Base-by-base conservation (phyloP, 2,329 filamentous ascomycete species). In the Botryotinia convoluta region DNA sequence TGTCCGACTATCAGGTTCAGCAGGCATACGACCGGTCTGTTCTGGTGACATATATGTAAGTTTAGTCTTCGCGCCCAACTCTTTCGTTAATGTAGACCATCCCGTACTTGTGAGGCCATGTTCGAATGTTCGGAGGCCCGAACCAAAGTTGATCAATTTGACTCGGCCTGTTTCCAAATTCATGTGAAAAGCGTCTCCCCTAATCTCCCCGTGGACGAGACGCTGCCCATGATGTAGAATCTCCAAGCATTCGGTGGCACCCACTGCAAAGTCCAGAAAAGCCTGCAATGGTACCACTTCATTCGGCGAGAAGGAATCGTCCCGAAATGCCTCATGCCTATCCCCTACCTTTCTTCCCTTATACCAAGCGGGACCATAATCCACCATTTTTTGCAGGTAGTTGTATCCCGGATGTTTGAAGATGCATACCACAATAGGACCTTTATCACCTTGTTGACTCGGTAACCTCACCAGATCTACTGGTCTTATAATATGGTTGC, bases 31-130 rank as follows among this genome's bases (percentile, higher is more conserved):
- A 22, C 95, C 95, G 3, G 95, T 98, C 84, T 98, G 95, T 81
- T 98, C 95, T 0, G 95, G 95, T 64, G 94, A 95, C 80, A 98
- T 97, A 80, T 94, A 98, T 69, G 95, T 90, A 32, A 98, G 85
- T 82, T 97, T 97, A 80, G 95, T 91, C 83, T 94, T 94, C 59
- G 94, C 93, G 3, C 95, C 95, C 12, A 94, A 83, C 81, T 98
- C 93, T 74, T 92, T 91, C 20, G 93, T 95, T 16, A 98, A 84
- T 0, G 88, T 88, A 18, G 92, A 93, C 95, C 95, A 98, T 48
- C 94, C 94, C 32, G 92, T 91, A 78, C 93, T 95, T 12, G 89
- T 91, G 68, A 98, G 85, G 7, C 95, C 93, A 83, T 97, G 93
- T 82, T 98, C 95, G 77, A 98, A 98, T 0, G 94, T 93, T 71